Evolutionary conservation across 2,329 filamentous ascomycete species (phyloP).

Genomic region (Berkeleyomyces basicola): DNA sequence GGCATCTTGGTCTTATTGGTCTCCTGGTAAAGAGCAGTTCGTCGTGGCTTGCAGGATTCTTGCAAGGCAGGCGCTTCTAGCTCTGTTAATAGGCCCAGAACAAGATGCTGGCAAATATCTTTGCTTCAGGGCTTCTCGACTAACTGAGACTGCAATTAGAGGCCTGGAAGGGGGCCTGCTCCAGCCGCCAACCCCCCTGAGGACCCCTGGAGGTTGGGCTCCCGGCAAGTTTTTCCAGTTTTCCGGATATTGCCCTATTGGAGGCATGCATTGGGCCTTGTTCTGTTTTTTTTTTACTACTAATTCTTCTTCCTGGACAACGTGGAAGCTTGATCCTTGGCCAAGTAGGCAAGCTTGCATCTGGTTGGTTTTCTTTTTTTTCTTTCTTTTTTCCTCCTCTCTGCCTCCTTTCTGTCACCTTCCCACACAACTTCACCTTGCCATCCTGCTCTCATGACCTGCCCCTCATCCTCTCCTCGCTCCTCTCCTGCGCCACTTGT

Average conservation of each 20-base stretch:
- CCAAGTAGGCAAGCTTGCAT: not conserved
- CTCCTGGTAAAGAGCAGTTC: no score
- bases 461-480: not conserved
- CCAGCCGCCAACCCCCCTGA: not conserved
- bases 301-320: not conserved
- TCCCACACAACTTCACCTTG: not conserved
- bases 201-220: not conserved
- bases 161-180: not conserved
- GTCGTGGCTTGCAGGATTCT: no score
- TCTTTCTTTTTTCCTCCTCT: not conserved
- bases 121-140: not conserved
- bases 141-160: conserved; percentile 1
- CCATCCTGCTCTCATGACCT: not conserved
- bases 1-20: no score
- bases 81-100: no score
- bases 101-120: not conserved
- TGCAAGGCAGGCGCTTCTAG: no score
- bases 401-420: not conserved
- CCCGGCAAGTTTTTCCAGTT: not conserved
- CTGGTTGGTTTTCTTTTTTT: not conserved
- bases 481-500: not conserved
- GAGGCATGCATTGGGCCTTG: not conserved
- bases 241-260: conserved; percentile 1
- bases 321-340: not conserved
- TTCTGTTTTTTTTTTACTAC: not conserved